Evolutionary conservation across 1,139 yeast species (phyloP), one percentile per base, ranked within the genome.

Genomic region (Candida dubliniensis): DNA sequence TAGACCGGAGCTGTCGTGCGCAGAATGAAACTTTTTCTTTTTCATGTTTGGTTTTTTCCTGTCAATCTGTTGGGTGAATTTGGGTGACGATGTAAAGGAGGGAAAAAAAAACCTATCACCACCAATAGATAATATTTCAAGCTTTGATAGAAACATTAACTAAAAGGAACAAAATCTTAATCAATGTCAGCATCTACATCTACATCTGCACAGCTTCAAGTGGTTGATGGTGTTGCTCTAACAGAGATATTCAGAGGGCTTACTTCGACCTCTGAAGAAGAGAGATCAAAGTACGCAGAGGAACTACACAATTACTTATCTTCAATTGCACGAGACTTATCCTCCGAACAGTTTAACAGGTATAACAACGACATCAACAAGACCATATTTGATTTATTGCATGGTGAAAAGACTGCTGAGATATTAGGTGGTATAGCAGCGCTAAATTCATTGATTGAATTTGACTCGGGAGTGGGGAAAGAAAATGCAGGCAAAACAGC

Each of bases 401-500:
- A 89, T 54, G 82, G 93, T 9, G 78, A 82, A 10, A 93, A 86
- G 53, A 69, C 84, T 1, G 67, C 76, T 29, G 90, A 86, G 51
- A 84, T 87, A 50, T 75, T 91, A 34, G 98, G 98, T 9, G 98
- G 97, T 31, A 85, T 91, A 33, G 79, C 89, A 12, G 98, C 97
- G 8, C 84, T 93, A 48, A 95, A 89, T 63, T 82, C 95, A 11
- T 75, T 93, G 51, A 87, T 93, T 44, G 90, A 84, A 51, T 85
- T 85, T 56, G 93, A 87, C 58, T 67, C 79, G 8, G 77, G 81
- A 1, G 71, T 76, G 8, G 74, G 77, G 2, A 91, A 85, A 55
- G 96, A 88, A 55, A 80, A 85, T 54, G 90, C 96, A 25, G 88
- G 89, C 42, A 91, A 89, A 63, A 88, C 96, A 2, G 89, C 97